These are phyloP conservation scores for Ambrosia artemisiifolia DNA, from an alignment of 129 eudicot genomes.

Conservation along the genomic window DNA sequence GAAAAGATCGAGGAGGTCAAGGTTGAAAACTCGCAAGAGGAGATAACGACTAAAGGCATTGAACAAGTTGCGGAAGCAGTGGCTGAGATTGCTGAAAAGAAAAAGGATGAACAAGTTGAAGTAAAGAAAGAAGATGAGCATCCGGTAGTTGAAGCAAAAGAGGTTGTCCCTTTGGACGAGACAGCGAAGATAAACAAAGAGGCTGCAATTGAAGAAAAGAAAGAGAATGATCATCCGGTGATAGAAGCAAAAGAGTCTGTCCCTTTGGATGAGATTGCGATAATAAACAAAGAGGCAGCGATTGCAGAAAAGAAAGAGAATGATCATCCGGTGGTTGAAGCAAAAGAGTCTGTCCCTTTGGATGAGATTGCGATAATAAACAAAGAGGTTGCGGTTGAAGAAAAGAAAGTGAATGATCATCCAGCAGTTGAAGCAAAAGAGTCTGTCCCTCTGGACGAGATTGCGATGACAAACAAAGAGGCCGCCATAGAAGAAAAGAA, in stretches of 20 bases:
- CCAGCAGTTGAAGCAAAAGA: neutral
- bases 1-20: conserved; percentile 6
- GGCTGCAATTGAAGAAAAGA: conserved; percentile 1
- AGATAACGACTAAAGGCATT: too few species aligned
- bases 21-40: neutral
- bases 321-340: too few species aligned
- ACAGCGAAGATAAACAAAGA: too few species aligned
- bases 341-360: too few species aligned
- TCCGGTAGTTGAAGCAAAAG: too few species aligned
- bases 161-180: too few species aligned
- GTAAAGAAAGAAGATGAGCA: conserved; percentile 10
- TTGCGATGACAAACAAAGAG: too few species aligned
- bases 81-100: conserved; percentile 18
- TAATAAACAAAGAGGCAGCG: conserved; percentile 4
- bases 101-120: conserved; percentile 13
- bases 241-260: conserved; percentile 5
- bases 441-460: too few species aligned
- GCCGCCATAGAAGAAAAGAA: too few species aligned
- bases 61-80: conserved; percentile 15
- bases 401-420: conserved; percentile 20
- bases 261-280: conserved; percentile 29
- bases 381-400: conserved; percentile 5
- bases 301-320: conserved; percentile 13
- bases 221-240: neutral
- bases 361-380: too few species aligned